These are phyloP conservation scores for Dryas octopetala DNA, from an alignment of 306 rosid genomes.

Conservation along the genomic window DNA sequence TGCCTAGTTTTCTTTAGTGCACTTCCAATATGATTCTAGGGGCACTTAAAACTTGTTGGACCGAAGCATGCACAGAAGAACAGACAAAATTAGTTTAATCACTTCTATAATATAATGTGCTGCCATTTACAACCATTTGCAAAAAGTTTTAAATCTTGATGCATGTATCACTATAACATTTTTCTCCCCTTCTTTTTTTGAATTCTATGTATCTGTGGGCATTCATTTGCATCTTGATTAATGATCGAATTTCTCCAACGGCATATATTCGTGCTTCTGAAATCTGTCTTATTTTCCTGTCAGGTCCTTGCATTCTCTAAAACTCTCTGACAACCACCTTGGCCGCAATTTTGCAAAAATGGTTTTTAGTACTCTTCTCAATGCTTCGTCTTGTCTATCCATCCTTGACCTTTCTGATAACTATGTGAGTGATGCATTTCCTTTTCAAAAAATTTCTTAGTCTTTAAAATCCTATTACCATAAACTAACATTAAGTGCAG, in stretches of 20 bases:
- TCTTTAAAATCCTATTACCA: constrained; percentile 19
- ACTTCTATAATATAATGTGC: not conserved
- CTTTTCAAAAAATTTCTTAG: constrained; percentile 12
- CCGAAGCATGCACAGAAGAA: not conserved
- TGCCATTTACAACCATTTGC: not conserved
- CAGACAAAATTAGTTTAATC: not conserved
- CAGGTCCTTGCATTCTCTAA: constrained; percentile 73
- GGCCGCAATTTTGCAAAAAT: constrained; percentile 56
- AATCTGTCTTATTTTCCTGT: constrained; percentile 21
- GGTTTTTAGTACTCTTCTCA: constrained; percentile 58
- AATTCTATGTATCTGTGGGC: not conserved
- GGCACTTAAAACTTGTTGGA: not conserved
- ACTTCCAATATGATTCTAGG: not conserved
- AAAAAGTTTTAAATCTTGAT: not conserved
- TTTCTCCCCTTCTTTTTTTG: not conserved
- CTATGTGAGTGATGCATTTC: constrained; percentile 53
- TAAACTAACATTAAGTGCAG: constrained; percentile 47
- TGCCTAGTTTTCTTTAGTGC: not conserved
- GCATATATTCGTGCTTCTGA: constrained; percentile 13
- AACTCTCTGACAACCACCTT: constrained; percentile 53
- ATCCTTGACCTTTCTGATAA: constrained; percentile 86
- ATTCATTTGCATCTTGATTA: constrained; percentile 8
- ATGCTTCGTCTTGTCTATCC: constrained; percentile 65
- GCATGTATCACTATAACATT: not conserved
- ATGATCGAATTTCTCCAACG: not conserved